Conservation (phyloP, 1,284 basidiomycete species). For the Fomitopsis pinicola region DNA sequence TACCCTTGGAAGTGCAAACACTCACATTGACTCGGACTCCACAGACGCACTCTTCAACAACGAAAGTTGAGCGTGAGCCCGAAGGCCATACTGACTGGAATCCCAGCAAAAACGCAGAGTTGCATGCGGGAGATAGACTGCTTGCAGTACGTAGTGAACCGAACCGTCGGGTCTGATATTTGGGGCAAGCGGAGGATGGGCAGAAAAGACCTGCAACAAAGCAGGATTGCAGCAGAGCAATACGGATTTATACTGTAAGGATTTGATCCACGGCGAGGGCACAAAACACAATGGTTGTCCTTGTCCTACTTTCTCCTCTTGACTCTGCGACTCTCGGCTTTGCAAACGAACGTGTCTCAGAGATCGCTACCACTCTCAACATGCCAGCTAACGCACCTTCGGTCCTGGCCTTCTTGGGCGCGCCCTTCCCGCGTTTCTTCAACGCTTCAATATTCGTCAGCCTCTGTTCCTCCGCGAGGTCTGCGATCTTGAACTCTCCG, state of each 20-base stretch:
- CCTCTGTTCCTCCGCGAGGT: slow-evolving; percentile 62
- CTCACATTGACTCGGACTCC: background rate
- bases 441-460: slow-evolving; percentile 61
- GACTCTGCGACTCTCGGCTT: slow-evolving; percentile 42
- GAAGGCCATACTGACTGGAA: too few species aligned
- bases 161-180: too few species aligned
- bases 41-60: too few species aligned
- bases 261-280: background rate
- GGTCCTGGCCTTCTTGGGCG: slow-evolving; percentile 72
- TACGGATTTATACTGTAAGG: background rate
- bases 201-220: too few species aligned
- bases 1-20: background rate
- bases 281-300: background rate
- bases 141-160: too few species aligned
- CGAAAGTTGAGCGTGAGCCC: too few species aligned
- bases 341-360: background rate
- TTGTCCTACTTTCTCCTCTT: slow-evolving; percentile 19
- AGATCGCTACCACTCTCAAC: background rate
- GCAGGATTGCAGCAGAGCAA: too few species aligned
- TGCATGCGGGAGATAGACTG: too few species aligned
- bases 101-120: too few species aligned
- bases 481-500: slow-evolving; percentile 48
- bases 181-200: too few species aligned
- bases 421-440: slow-evolving; percentile 75
- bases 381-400: slow-evolving; percentile 44